Base-by-base conservation (phyloP, 1,139 yeast species). In the Suhomyces wounanorum region DNA sequence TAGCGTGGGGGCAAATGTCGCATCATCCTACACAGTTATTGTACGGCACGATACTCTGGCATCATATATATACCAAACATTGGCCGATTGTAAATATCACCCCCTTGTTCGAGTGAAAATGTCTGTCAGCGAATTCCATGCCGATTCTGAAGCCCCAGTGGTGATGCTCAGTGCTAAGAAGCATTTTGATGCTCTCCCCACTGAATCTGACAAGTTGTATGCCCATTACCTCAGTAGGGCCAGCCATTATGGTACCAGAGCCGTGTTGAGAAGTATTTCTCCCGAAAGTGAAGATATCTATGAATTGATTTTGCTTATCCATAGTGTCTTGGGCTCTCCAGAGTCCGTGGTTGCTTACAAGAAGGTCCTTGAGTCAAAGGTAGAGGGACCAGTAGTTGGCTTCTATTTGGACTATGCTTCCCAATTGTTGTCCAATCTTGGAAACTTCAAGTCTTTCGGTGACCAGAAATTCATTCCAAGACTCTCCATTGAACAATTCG, bases 371-470 rank as follows among this genome's bases (percentile, higher is more conserved):
- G 55, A 53, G 2, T 50, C 51, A 8, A 52, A 52, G 25, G 59
- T 75, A 56, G 23, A 62, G 54, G 50, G 48, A 14, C 68, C 71
- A n/a, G 66, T 66, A 10, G 68, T 67, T 2, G 66, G 67, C 11
- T 66, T 68, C 17, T 88, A 87, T 65, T 72, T 89, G 65, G 95
- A 89, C 64, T 90, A 89, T 61, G 84, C 90, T 8, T 81, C 92
- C 30, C 96, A 89, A 68, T 86, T 90, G 63, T 73, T 90, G 61
- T 77, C 86, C 47, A 90, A 90, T 67, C 76, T 87, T 64, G 97
- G 97, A 55, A 90, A 90, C 67, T 90, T 83, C 76, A 89, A 89
- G 70, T 86, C 95, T 0, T 90, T 90, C 69, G 97, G 97, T 55
- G 96, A 90, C 69, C 82, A 82, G 57, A 90, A 90, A 69, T 89